Conservation (phyloP, 768 basidiomycete species). For the Tulasnella calospora region DNA sequence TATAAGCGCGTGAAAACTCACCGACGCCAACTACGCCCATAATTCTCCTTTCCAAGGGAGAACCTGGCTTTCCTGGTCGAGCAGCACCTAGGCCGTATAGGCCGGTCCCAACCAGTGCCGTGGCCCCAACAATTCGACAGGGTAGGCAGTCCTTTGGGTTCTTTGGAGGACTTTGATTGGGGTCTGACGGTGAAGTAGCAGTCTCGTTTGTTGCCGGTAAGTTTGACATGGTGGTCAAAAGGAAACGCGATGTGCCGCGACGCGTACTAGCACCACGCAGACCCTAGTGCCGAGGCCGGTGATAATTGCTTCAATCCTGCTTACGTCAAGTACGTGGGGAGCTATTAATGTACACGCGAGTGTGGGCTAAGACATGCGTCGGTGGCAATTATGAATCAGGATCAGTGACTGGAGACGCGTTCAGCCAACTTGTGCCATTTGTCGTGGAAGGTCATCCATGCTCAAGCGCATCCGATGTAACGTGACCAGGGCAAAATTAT, state of each 20-base stretch:
- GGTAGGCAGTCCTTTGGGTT: constrained; percentile 17
- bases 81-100: constrained; percentile 15
- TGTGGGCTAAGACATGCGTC: too few relatives aligned
- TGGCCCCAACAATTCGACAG: constrained; percentile 10
- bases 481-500: not conserved
- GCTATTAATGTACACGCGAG: too few relatives aligned
- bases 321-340: too few relatives aligned
- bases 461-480: too few relatives aligned
- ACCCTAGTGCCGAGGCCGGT: too few relatives aligned
- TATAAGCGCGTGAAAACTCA: not conserved
- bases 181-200: not conserved
- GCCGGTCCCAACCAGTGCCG: constrained; percentile 2
- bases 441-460: too few relatives aligned
- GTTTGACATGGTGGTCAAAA: not conserved
- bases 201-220: not conserved
- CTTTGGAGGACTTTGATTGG: not conserved
- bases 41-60: constrained; percentile 17
- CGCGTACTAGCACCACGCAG: too few relatives aligned
- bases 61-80: constrained; percentile 17
- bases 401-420: too few relatives aligned
- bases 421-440: too few relatives aligned
- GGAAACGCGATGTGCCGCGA: not conserved
- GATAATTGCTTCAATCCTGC: too few relatives aligned
- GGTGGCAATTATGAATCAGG: too few relatives aligned
- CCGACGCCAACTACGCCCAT: constrained; percentile 23